These are phyloP conservation scores for Thalassia testudinum DNA, from an alignment of 116 monocot species.

Conservation along the genomic window DNA sequence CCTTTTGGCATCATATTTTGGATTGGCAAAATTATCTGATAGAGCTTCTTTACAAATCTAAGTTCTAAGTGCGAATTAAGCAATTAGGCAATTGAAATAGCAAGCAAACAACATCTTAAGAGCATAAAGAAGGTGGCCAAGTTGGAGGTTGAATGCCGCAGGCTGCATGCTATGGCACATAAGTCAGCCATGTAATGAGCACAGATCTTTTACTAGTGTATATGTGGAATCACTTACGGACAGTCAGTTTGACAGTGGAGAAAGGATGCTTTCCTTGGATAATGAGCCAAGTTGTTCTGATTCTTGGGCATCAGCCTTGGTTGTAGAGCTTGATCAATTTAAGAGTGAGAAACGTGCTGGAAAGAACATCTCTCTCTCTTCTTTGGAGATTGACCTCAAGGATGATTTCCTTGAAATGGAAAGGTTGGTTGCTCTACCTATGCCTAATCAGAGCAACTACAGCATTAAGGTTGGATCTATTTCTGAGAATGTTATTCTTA, in stretches of 20 bases:
- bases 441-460: slow-evolving; percentile 12
- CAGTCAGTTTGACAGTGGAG: slow-evolving; percentile 21
- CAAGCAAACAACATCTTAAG: slow-evolving; percentile 42
- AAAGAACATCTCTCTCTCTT: slow-evolving; percentile 12
- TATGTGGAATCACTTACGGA: slow-evolving; percentile 18
- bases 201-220: slow-evolving; percentile 5
- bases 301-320: slow-evolving; percentile 57
- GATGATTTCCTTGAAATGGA: slow-evolving; percentile 94
- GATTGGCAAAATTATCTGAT: too few species aligned
- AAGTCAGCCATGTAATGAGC: slow-evolving; percentile 16
- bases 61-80: slow-evolving; percentile 40
- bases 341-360: slow-evolving; percentile 24
- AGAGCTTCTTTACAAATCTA: too few species aligned
- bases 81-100: slow-evolving; percentile 34
- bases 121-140: slow-evolving; percentile 42
- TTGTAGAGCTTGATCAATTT: slow-evolving; percentile 62
- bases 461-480: slow-evolving; percentile 5
- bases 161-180: slow-evolving; percentile 11
- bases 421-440: slow-evolving; percentile 45
- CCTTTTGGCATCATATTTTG: too few species aligned
- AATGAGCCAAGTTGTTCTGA: slow-evolving; percentile 42
- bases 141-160: slow-evolving; percentile 38
- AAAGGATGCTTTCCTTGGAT: slow-evolving; percentile 24
- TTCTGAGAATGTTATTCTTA: not conserved
- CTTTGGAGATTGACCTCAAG: slow-evolving; percentile 44